A percentile compares a stretch with the other conserved stretches of the same genome.
phyloP scores from a whole-genome alignment of 495 filamentous ascomycete species.

The Elasticomyces elasticus region DNA sequence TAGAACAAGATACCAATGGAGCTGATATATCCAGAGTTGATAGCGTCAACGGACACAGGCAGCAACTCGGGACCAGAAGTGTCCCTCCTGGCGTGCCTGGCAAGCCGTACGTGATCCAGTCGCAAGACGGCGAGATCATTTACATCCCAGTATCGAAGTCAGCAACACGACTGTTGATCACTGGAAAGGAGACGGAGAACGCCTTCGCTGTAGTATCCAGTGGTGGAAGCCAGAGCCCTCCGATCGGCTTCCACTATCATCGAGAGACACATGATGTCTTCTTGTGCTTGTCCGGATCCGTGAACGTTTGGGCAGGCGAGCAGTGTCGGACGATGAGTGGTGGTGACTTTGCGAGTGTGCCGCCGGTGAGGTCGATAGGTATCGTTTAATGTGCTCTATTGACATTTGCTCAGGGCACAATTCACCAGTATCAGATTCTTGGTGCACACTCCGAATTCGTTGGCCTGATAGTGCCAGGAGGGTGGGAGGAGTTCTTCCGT shows the following conservation, averaged over 20 bases:
- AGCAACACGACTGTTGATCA: slow-evolving; percentile 9
- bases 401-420: background rate
- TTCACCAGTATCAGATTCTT: slow-evolving; percentile 16
- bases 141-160: slow-evolving; percentile 14
- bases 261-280: slow-evolving; percentile 17
- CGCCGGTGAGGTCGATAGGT: slow-evolving; percentile 4
- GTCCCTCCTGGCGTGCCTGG: slow-evolving; percentile 7
- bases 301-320: slow-evolving; percentile 18
- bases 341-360: slow-evolving; percentile 17
- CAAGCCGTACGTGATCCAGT: slow-evolving; percentile 6
- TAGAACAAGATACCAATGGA: background rate
- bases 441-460: slow-evolving; percentile 14
- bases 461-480: slow-evolving; percentile 15
- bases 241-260: slow-evolving; percentile 17
- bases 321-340: slow-evolving; percentile 10
- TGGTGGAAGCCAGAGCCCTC: slow-evolving; percentile 5
- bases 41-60: background rate
- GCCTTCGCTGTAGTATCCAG: slow-evolving; percentile 10
- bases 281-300: slow-evolving; percentile 5
- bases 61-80: background rate
- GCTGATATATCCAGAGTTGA: background rate
- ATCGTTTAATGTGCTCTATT: background rate
- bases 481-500: slow-evolving; percentile 21
- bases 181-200: slow-evolving; percentile 13
- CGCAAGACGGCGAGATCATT: slow-evolving; percentile 11